phyloP scores from a whole-genome alignment of 768 basidiomycete genomes.

The Trametes coccinea region DNA sequence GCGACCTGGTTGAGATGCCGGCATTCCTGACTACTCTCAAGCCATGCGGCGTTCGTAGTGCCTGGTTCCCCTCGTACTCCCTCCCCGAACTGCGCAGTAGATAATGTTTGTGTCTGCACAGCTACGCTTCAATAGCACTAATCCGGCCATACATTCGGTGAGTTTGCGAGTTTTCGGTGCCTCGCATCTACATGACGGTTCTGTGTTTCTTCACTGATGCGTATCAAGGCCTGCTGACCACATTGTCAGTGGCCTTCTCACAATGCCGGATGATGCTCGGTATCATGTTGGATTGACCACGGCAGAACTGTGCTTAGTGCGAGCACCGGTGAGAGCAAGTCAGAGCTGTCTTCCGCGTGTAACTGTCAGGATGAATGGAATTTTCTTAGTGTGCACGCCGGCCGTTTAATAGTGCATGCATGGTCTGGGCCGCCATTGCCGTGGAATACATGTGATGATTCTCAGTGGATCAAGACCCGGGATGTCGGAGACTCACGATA shows the following conservation, averaged over 20 bases:
- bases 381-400: not conserved
- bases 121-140: not conserved
- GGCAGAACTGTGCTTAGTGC: conserved; percentile 14
- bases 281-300: conserved; percentile 16
- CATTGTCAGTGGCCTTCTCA: not conserved
- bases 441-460: too few relatives aligned
- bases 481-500: too few relatives aligned
- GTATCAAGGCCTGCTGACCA: conserved; percentile 13
- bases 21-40: too few relatives aligned
- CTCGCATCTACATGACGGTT: conserved; percentile 9
- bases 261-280: conserved; percentile 27
- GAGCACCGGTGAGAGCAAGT: not conserved
- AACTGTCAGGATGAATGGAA: not conserved
- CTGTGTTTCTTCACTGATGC: conserved; percentile 4
- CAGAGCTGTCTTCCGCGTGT: not conserved
- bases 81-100: too few relatives aligned
- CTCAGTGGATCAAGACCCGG: too few relatives aligned
- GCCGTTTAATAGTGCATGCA: too few relatives aligned
- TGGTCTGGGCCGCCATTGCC: too few relatives aligned
- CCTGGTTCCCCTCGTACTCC: too few relatives aligned
- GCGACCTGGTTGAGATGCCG: too few relatives aligned
- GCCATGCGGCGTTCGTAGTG: too few relatives aligned
- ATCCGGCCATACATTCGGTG: not conserved
- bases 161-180: conserved; percentile 7
- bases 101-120: too few relatives aligned